A percentile compares a stretch with the other conserved stretches of the same genome.
Evolutionary conservation across 495 filamentous ascomycete species (phyloP).

Genomic region (Xylona heveae): DNA sequence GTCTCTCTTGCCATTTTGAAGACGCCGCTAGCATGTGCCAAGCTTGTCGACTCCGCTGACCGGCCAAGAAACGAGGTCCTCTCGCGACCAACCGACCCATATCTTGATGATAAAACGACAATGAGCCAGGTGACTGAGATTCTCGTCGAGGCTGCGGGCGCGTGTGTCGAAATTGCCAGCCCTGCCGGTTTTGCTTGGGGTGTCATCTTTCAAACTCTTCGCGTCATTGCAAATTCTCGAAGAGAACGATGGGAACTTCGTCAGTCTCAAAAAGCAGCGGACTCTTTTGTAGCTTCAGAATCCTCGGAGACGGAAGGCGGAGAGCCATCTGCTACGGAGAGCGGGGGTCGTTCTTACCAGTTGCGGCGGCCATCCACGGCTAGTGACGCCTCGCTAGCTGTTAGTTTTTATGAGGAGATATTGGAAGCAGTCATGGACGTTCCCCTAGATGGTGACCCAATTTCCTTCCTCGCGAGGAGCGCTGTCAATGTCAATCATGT

Average conservation of each 20-base stretch:
- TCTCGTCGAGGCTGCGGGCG: constrained; percentile 26
- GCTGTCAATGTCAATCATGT: constrained; percentile 31
- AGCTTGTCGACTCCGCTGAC: constrained; percentile 5
- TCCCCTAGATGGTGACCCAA: constrained; percentile 22
- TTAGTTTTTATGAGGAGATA: constrained; percentile 25
- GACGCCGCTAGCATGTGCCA: constrained; percentile 23
- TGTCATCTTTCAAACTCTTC: constrained; percentile 46
- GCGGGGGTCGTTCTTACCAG: neutral
- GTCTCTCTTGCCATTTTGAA: constrained; percentile 58
- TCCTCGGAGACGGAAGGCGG: constrained; percentile 13
- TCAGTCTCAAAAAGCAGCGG: constrained; percentile 38
- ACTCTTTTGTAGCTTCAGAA: constrained; percentile 13
- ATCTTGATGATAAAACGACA: constrained; percentile 37
- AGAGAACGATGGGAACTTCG: constrained; percentile 37
- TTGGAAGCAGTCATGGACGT: constrained; percentile 22
- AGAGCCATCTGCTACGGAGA: constrained; percentile 7
- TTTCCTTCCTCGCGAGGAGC: constrained; percentile 25
- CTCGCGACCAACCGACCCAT: constrained; percentile 21
- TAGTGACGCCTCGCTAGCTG: neutral
- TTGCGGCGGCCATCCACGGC: neutral
- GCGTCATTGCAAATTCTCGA: constrained; percentile 31
- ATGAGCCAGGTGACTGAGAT: constrained; percentile 43
- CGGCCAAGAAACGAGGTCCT: constrained; percentile 14
- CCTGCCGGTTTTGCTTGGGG: constrained; percentile 61
- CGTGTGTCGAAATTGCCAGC: constrained; percentile 27